Evolutionary conservation across 768 basidiomycete species (phyloP), one percentile per base, ranked within the genome.

Genomic region (Saitozyma sp.): DNA sequence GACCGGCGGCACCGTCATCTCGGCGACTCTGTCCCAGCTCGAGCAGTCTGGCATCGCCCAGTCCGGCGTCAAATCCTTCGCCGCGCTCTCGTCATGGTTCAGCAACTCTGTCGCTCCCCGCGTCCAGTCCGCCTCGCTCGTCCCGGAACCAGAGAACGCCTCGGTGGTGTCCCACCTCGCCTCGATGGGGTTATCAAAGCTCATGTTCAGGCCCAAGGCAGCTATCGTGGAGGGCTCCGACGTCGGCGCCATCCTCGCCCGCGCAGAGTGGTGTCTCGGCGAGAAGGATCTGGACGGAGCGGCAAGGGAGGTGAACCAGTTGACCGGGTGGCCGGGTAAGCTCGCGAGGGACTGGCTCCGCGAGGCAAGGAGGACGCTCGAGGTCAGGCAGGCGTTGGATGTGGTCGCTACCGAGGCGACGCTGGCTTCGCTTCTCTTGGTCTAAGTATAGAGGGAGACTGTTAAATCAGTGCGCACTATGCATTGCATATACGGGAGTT

Each of bases 31-130:
- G 87, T 58, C 89, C 86, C 52, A 76, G 37, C 76, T 83, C 63
- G 78, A 81, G 19, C 11, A 62, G 39, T 74, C 75, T 9, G 69
- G 73, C 16, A 76, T 76, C 43, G 70, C 79, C 9, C 50, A 63
- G 5, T 61, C 71, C 6, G 82, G 82, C 16, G 86, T 98, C 46
- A 91, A 94, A 76, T 92, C 94, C 7, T 85, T 97, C 70, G 87
- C 90, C 0, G 89, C 93, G 70, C 86, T 99, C 57, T 84, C 91
- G 6, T 85, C 87, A n/a, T 97, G 94, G 91, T 97, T 97, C 82
- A 83, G 85, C 57, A 85, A 85, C 43, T 86, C 87, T 39, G 90
- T 99, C 50, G 86, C 86, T 1, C 92, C 92, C 14, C 88, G 87
- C 61, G 88, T 97, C 54, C 85, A 88, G 37, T 86, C 85, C 57